Conservation (phyloP, 1,284 basidiomycete species). For the Rhodotorula sp. region DNA sequence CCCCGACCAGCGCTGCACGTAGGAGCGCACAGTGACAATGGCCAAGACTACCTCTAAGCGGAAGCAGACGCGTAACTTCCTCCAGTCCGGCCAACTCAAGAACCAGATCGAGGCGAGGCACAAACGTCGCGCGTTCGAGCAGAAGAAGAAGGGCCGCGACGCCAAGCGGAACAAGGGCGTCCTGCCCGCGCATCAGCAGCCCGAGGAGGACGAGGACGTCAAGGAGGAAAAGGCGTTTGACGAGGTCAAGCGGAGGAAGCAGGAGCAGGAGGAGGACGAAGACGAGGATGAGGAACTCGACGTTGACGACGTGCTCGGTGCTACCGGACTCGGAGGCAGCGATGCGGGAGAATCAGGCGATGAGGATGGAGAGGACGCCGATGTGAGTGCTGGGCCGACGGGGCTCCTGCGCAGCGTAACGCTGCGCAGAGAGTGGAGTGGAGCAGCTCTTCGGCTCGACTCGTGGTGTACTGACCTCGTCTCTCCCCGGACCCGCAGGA, state of each 20-base stretch:
- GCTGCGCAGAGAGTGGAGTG: too few species aligned
- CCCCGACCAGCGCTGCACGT: not conserved
- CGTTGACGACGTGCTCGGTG: slow-evolving; percentile 77
- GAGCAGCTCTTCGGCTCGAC: not conserved
- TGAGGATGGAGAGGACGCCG: slow-evolving; percentile 47
- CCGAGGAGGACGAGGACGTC: slow-evolving; percentile 39
- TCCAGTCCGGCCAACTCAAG: slow-evolving; percentile 78
- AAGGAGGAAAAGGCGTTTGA: slow-evolving; percentile 43
- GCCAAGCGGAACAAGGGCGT: slow-evolving; percentile 35
- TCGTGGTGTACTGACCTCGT: not conserved
- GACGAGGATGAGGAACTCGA: slow-evolving; percentile 52
- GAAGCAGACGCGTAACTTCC: slow-evolving; percentile 82
- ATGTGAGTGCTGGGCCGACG: slow-evolving; percentile 32
- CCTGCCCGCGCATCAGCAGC: slow-evolving; percentile 19
- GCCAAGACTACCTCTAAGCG: slow-evolving; percentile 56
- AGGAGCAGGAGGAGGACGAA: slow-evolving; percentile 49
- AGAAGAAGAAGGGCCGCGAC: slow-evolving; percentile 48
- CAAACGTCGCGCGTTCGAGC: slow-evolving; percentile 69
- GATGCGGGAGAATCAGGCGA: slow-evolving; percentile 45
- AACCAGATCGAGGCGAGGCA: slow-evolving; percentile 64
- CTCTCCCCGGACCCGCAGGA: slow-evolving; percentile 14
- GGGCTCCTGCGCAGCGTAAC: too few species aligned
- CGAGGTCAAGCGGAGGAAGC: slow-evolving; percentile 51
- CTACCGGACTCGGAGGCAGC: slow-evolving; percentile 63
- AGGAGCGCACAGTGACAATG: not conserved